Base-by-base conservation (phyloP, 768 basidiomycete species). In the Amyloporia xantha region DNA sequence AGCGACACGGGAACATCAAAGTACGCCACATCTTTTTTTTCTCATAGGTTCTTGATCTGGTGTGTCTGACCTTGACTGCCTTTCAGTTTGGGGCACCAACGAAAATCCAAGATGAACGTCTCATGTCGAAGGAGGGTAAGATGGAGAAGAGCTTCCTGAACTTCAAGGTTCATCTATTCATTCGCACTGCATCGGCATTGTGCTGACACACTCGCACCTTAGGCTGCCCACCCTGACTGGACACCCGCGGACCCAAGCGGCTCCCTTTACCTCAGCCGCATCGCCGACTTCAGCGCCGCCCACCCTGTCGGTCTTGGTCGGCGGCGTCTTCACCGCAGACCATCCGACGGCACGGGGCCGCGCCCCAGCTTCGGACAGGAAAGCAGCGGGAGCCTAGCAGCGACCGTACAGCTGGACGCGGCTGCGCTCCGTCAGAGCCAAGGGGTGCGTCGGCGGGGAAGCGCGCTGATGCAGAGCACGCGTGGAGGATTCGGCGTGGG, bases 91-190 rank as follows among this genome's bases (percentile, higher is more conserved):
- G 91, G n/a, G 92, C 90, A 10, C 90, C 91, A 1, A 74, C 79
- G 3, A 68, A 72, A 33, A 77, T 75, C 6, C 70, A 73, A 11
- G 86, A 91, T 55, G 81, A 82, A 57, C 80, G 80, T 51, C 84
- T 87, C 74, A 74, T 87, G 59, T 90, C 88, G 4, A 89, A 88
- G 53, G 87, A 95, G 56, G 91, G 91, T 28, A 99, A 99, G 76
- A 97, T 99, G 94, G 96, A 99, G 74, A 96, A 98, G 71, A 91
- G 87, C 65, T 90, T 96, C 70, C 71, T 95, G 26, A 91, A 88
- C 61, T 96, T 96, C 75, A 95, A 94, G 70, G 84, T 81, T 37
- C 38, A 62, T 44, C n/a, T n/a, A n/a, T n/a, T n/a, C n/a, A n/a
- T n/a, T n/a, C n/a, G 13, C 48, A 36, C 30, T n/a, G n/a, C n/a